These are phyloP conservation scores for Penicillium sp. DNA, from an alignment of 2,329 filamentous ascomycete species.

Conservation along the genomic window DNA sequence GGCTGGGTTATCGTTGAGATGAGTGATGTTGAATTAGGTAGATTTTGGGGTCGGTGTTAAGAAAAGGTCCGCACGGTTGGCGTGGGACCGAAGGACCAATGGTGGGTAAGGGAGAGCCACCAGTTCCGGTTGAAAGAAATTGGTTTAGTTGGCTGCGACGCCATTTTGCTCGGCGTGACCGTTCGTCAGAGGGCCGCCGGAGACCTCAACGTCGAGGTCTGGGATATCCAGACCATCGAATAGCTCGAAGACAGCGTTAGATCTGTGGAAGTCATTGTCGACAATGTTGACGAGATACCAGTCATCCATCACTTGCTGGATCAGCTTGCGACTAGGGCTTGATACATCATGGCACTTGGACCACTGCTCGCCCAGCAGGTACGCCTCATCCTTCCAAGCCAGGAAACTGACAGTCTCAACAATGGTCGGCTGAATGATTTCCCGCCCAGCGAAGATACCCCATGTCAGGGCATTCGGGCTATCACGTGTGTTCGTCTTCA, in stretches of 20 bases:
- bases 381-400: slow-evolving; percentile 98
- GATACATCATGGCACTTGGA: slow-evolving; percentile 78
- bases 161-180: slow-evolving; percentile 22
- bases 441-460: slow-evolving; percentile 98
- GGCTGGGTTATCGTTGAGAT: slow-evolving; percentile 36
- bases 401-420: slow-evolving; percentile 97
- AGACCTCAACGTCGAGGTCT: slow-evolving; percentile 35
- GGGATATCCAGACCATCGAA: slow-evolving; percentile 66
- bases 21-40: slow-evolving; percentile 38
- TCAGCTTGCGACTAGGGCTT: slow-evolving; percentile 72
- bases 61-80: slow-evolving; percentile 5
- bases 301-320: slow-evolving; percentile 77
- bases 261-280: slow-evolving; percentile 94
- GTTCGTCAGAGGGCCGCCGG: slow-evolving; percentile 24
- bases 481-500: slow-evolving; percentile 77
- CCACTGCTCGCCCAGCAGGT: slow-evolving; percentile 88
- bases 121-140: slow-evolving; percentile 12
- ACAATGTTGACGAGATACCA: slow-evolving; percentile 98
- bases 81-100: slow-evolving; percentile 12
- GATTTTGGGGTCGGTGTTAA: slow-evolving; percentile 16
- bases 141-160: slow-evolving; percentile 26
- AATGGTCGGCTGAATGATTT: slow-evolving; percentile 99
- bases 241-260: slow-evolving; percentile 74
- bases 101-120: slow-evolving; percentile 7
- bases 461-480: slow-evolving; percentile 98